These are phyloP conservation scores for Chytridium lagenaria DNA, from an alignment of 371 early-diverging fungal species.

Conservation along the genomic window DNA sequence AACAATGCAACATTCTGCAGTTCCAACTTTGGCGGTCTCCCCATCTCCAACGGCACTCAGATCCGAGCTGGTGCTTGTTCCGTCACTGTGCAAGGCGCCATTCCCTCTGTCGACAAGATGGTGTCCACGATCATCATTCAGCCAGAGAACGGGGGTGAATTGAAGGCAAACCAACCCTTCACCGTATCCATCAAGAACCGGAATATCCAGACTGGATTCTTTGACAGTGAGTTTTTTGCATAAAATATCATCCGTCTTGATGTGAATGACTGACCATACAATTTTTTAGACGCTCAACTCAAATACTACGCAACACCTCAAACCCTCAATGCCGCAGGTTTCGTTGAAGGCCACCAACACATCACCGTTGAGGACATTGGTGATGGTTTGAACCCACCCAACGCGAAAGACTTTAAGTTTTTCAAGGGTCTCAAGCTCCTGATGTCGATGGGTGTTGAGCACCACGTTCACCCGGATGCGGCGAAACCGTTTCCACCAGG, in stretches of 20 bases:
- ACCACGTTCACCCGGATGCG: slow-evolving; percentile 36
- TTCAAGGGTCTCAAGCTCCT: slow-evolving; percentile 46
- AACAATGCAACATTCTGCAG: slow-evolving; percentile 31
- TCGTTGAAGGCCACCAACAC: too few relatives aligned
- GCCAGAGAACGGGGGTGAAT: slow-evolving; percentile 37
- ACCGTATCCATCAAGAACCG: slow-evolving; percentile 34
- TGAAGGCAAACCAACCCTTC: slow-evolving; percentile 24
- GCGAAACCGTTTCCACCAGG: slow-evolving; percentile 9
- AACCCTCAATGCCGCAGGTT: slow-evolving; percentile 42
- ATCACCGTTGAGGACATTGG: slow-evolving; percentile 38
- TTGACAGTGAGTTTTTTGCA: too few relatives aligned
- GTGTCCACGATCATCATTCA: slow-evolving; percentile 47
- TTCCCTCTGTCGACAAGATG: slow-evolving; percentile 48
- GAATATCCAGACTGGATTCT: slow-evolving; percentile 48
- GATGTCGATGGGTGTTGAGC: slow-evolving; percentile 32
- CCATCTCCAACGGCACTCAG: slow-evolving; percentile 38
- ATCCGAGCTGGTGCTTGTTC: slow-evolving; percentile 38
- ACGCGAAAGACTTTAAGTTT: slow-evolving; percentile 39
- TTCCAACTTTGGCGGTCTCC: slow-evolving; percentile 20
- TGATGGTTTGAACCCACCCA: slow-evolving; percentile 28
- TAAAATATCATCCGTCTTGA: too few relatives aligned
- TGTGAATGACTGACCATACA: too few relatives aligned
- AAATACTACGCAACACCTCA: slow-evolving; percentile 47
- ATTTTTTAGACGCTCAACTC: slow-evolving; percentile 34
- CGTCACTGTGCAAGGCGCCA: slow-evolving; percentile 34